Percentiles rank a stretch among this genome's conserved stretches.
Conservation (phyloP, 2,329 filamentous ascomycete genomes). For the Calonectria ilicicola region DNA sequence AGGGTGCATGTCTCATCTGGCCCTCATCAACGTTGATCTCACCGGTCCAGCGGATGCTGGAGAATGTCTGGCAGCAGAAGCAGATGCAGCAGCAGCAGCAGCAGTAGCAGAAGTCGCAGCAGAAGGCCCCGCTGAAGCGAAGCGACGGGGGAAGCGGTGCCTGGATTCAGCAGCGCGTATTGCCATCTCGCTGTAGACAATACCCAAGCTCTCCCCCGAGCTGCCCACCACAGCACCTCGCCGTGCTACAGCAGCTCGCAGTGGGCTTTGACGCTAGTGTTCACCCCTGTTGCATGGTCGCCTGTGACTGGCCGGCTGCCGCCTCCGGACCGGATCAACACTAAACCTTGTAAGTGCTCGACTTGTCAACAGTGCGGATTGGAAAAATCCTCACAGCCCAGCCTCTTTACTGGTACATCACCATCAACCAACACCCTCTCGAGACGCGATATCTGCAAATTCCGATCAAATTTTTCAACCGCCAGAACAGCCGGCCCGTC, state of each 20-base stretch:
- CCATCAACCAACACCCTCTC: constrained; percentile 38
- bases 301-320: constrained; percentile 44
- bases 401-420: constrained; percentile 45
- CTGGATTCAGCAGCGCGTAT: background rate
- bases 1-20: constrained; percentile 3
- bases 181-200: background rate
- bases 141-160: background rate
- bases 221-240: constrained; percentile 3
- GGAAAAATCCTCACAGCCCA: constrained; percentile 55
- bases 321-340: constrained; percentile 52
- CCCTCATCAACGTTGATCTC: background rate
- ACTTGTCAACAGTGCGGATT: constrained; percentile 56
- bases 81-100: background rate
- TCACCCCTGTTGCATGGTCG: constrained; percentile 29
- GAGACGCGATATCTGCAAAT: constrained; percentile 35
- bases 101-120: background rate
- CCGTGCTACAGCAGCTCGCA: constrained; percentile 12
- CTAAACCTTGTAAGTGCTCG: constrained; percentile 51
- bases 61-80: background rate
- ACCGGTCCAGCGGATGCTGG: background rate
- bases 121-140: background rate
- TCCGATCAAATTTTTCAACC: constrained; percentile 21
- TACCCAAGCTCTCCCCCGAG: background rate
- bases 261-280: constrained; percentile 25
- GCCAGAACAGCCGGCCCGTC: constrained; percentile 16